Evolutionary conservation across 306 rosid genomes (phyloP), one percentile per base, ranked within the genome.

Genomic region (Glycine tomentella): DNA sequence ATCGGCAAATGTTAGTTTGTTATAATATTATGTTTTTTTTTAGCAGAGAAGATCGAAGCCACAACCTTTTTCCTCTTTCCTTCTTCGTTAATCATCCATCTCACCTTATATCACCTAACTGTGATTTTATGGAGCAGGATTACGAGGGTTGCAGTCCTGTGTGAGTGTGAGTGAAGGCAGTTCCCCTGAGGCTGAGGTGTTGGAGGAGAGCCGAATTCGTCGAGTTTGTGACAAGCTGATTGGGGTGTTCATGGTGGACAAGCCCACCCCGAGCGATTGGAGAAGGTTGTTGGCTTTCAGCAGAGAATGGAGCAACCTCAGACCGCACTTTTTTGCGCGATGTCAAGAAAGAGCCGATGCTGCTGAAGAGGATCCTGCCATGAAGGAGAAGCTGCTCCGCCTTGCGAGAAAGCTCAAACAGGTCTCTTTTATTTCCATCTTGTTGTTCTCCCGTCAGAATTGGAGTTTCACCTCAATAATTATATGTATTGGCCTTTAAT

Each of bases 221-320:
- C 55, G 81, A 69, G 86, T 91, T n/a, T 95, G 96, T 2, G 91
- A 95, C 81, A 95, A 95, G 85, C 90, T 95, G 14, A 95, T 93
- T 84, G 98, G 85, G 17, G 93, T 95, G 83, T 95, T 95, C 89
- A 48, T 91, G 90, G 95, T 93, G 48, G 99, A 95, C 81, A 95
- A 93, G 84, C 92, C 98, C 42, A 87, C 92, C 46, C 88, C 98
- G 40, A 82, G 91, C 11, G 96, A 95, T 69, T 95, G 98, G 99
- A 90, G 97, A 80, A 89, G 88, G 57, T 85, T 95, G 83, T 76
- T 95, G 8, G 97, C 96, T 82, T 95, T 93, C 80, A 95, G 98
- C 81, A 91, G 77, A 88, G 90, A 87, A 68, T 95, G 97, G 99
- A 61, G 80, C 77, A 84, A 42, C 66, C 86, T 95, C 9, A 88